Evolutionary conservation across 2,329 filamentous ascomycete genomes (phyloP).

Genomic region (Claviceps maximensis): DNA sequence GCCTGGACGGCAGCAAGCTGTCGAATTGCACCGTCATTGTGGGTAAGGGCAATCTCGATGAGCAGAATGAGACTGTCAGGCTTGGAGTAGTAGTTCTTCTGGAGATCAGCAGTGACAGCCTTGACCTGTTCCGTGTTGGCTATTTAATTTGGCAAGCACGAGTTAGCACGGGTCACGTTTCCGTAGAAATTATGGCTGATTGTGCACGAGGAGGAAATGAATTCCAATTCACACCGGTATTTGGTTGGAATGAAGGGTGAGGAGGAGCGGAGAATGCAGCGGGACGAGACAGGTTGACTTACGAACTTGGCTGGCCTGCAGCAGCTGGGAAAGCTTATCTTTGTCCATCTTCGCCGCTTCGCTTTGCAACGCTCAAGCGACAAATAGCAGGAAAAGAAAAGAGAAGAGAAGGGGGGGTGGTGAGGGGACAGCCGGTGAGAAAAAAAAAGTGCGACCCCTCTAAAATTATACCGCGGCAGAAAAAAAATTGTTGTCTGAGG

Average conservation of each 20-base stretch:
- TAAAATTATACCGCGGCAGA: conserved; percentile 7
- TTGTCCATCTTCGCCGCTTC: conserved; percentile 24
- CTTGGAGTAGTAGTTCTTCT: conserved; percentile 85
- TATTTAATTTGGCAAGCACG: conserved; percentile 25
- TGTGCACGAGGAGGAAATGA: not conserved
- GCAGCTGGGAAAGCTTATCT: conserved; percentile 71
- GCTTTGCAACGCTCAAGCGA: conserved; percentile 6
- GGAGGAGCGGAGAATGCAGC: conserved; percentile 2
- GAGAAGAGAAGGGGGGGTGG: not conserved
- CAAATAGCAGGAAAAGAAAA: conserved; percentile 6
- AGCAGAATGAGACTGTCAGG: conserved; percentile 75
- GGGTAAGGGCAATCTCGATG: conserved; percentile 74
- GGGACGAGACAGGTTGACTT: conserved; percentile 27
- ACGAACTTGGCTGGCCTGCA: conserved; percentile 82
- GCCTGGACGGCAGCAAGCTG: conserved; percentile 90
- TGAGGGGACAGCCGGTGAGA: not conserved
- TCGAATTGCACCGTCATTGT: conserved; percentile 58
- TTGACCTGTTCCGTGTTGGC: conserved; percentile 85
- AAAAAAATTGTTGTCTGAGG: conserved; percentile 8
- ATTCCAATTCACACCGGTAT: not conserved
- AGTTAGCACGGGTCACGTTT: conserved; percentile 18
- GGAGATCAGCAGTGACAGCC: conserved; percentile 75
- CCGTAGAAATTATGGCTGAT: not conserved
- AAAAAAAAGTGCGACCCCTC: conserved; percentile 6
- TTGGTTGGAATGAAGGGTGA: not conserved